Base-by-base conservation (phyloP, 2,329 filamentous ascomycete species). In the Shiraia sp. region DNA sequence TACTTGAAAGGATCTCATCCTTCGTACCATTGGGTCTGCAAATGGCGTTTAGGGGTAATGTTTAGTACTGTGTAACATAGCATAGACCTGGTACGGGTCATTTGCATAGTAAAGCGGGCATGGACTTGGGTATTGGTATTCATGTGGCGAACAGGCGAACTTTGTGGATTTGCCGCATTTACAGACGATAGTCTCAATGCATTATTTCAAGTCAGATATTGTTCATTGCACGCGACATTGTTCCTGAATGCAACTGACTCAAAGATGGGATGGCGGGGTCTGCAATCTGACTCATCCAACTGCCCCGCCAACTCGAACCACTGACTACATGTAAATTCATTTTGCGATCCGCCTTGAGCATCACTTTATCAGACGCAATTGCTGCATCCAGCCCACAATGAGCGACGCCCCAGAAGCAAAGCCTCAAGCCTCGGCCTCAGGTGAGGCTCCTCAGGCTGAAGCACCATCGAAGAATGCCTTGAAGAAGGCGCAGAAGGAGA, bases 401-500 rank as follows among this genome's bases (percentile, higher is more conserved):
- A 58, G 63, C 46, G 63, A 68, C 50, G 52, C 59, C 37, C 46
- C 58, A 34, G 19, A 22, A 22, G 19, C 19, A 22, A 4, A 22
- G 19, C 54, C 63, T 34, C 46, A 57, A 33, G 48, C 59, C 24
- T 44, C 55, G 31, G 53, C 51, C 45, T 43, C 59, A 16, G 46
- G 45, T 32, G 57, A 59, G 27, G 41, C 48, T 30, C 43, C 47
- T 14, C 53, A 56, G 41, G 44, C 47, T 14, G 55, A 65, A 39
- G 40, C 50, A 26, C 67, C 65, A 9, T 71, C 68, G 34, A 72
- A 72, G 53, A 72, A 70, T 36, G 69, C 69, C 27, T 36, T 72
- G 56, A 72, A 72, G 59, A 72, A 72, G 59, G 59, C 62, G 8
- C 65, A 67, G 57, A 72, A 71, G 53, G 68, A 71, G 45, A 69